Conservation (phyloP, 164 flowering plant genomes). For the Platanus orientalis region DNA sequence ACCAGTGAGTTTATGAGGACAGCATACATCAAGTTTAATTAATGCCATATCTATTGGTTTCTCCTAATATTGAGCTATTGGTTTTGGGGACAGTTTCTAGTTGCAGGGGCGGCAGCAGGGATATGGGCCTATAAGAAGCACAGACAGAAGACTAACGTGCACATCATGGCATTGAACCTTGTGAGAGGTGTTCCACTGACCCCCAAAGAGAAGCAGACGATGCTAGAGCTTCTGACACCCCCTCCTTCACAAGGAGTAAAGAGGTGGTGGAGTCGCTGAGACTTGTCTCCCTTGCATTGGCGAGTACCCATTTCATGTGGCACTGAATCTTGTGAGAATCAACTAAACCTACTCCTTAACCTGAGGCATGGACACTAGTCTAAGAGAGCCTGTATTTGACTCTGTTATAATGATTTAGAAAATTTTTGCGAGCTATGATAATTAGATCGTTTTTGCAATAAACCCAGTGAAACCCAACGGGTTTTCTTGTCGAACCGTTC, state of each 20-base stretch:
- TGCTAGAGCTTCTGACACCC: conserved; percentile 78
- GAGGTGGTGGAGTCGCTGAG: conserved; percentile 38
- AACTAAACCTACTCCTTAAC: too few species aligned
- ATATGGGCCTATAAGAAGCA: conserved; percentile 75
- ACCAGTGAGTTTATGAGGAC: conserved; percentile 49
- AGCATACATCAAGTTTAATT: neutral
- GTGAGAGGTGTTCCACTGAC: conserved; percentile 81
- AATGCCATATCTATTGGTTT: neutral
- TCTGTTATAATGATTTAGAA: too few species aligned
- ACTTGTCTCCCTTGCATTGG: too few species aligned
- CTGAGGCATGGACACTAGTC: too few species aligned
- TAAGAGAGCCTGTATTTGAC: too few species aligned
- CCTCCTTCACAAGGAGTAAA: conserved; percentile 53
- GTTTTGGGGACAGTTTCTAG: conserved; percentile 43
- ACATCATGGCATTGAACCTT: conserved; percentile 83
- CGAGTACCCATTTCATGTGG: conserved; percentile 6
- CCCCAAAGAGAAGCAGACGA: conserved; percentile 67
- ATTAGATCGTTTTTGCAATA: too few species aligned
- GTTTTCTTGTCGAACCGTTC: too few species aligned
- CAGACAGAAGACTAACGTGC: conserved; percentile 73
- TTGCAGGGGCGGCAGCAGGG: conserved; percentile 72
- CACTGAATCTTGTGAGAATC: too few species aligned
- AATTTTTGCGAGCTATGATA: too few species aligned
- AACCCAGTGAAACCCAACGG: too few species aligned
- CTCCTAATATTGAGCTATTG: conserved; percentile 3